Conservation (phyloP, 495 filamentous ascomycete species). For the Talaromyces trachyspermus region DNA sequence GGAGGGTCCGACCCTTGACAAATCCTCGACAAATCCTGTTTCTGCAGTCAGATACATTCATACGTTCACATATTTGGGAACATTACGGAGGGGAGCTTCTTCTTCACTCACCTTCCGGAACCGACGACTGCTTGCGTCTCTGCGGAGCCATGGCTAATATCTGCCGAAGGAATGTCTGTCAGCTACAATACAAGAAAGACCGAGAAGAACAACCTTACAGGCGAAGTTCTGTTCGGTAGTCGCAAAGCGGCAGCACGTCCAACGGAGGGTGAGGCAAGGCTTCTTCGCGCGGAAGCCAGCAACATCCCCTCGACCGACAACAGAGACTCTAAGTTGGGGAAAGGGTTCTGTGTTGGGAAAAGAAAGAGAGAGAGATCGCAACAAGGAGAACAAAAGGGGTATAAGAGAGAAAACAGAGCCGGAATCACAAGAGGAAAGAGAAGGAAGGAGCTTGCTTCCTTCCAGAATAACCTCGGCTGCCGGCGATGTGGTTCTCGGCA, state of each 20-base stretch:
- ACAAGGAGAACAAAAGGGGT: slow-evolving; percentile 8
- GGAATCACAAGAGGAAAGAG: slow-evolving; percentile 4
- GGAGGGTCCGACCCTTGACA: slow-evolving; percentile 84
- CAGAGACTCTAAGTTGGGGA: neutral
- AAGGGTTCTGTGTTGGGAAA: neutral
- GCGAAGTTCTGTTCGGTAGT: slow-evolving; percentile 6
- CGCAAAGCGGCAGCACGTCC: slow-evolving; percentile 8
- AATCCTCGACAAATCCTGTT: slow-evolving; percentile 85
- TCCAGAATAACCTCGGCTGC: neutral
- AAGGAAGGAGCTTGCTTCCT: too few species aligned
- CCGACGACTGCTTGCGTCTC: slow-evolving; percentile 36
- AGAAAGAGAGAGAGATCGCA: slow-evolving; percentile 9
- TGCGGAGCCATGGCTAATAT: slow-evolving; percentile 34
- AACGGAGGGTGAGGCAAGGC: slow-evolving; percentile 24
- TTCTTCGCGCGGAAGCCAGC: slow-evolving; percentile 40
- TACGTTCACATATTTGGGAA: neutral
- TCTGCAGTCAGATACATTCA: neutral
- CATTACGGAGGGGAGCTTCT: too few species aligned
- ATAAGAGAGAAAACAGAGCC: neutral
- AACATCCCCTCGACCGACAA: slow-evolving; percentile 32
- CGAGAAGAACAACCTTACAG: neutral
- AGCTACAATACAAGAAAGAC: neutral
- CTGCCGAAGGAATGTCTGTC: slow-evolving; percentile 14
- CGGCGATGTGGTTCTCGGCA: too few species aligned
- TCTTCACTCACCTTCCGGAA: slow-evolving; percentile 39